A percentile compares a stretch with the other conserved stretches of the same genome.
These are phyloP conservation scores for Phytomonas sp. DNA, from an alignment of 208 protist species.

Conservation along the genomic window DNA sequence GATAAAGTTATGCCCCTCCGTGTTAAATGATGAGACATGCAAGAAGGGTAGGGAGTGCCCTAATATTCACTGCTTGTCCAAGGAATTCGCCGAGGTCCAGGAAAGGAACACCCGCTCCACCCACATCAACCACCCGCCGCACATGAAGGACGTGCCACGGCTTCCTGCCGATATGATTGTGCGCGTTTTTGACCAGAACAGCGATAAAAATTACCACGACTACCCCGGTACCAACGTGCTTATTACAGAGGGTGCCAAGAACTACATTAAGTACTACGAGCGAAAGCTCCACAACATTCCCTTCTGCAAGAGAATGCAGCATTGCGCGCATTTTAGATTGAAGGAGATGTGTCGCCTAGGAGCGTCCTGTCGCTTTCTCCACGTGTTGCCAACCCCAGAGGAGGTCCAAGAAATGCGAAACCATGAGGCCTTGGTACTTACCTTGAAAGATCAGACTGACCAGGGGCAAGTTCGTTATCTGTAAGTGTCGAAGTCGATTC, in stretches of 20 bases:
- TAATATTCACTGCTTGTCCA: slow-evolving; percentile 49
- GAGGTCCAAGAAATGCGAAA: slow-evolving; percentile 24
- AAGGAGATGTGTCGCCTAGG: slow-evolving; percentile 79
- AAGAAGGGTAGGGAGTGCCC: slow-evolving; percentile 20
- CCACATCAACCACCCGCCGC: slow-evolving; percentile 50
- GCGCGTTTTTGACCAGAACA: slow-evolving; percentile 81
- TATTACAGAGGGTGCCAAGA: slow-evolving; percentile 54
- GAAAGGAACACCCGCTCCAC: slow-evolving; percentile 30
- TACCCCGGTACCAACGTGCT: slow-evolving; percentile 63
- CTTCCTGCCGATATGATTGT: slow-evolving; percentile 56
- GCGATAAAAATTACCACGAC: slow-evolving; percentile 47
- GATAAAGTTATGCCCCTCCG: slow-evolving; percentile 50
- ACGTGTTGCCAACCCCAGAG: slow-evolving; percentile 50
- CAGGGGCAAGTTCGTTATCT: background rate
- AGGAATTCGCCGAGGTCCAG: slow-evolving; percentile 27
- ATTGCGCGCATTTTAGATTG: slow-evolving; percentile 81
- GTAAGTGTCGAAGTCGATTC: background rate
- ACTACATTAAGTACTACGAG: slow-evolving; percentile 53
- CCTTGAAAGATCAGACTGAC: slow-evolving; percentile 6
- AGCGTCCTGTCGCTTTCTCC: slow-evolving; percentile 65
- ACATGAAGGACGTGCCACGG: slow-evolving; percentile 36
- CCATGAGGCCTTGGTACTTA: slow-evolving; percentile 14
- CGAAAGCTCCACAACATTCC: slow-evolving; percentile 33
- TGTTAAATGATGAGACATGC: slow-evolving; percentile 16
- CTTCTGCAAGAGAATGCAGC: slow-evolving; percentile 71